Percentiles rank a stretch among this genome's conserved stretches.
These are phyloP conservation scores for Rubroboletus pulcherrimus DNA, from an alignment of 768 basidiomycete genomes.

Conservation along the genomic window DNA sequence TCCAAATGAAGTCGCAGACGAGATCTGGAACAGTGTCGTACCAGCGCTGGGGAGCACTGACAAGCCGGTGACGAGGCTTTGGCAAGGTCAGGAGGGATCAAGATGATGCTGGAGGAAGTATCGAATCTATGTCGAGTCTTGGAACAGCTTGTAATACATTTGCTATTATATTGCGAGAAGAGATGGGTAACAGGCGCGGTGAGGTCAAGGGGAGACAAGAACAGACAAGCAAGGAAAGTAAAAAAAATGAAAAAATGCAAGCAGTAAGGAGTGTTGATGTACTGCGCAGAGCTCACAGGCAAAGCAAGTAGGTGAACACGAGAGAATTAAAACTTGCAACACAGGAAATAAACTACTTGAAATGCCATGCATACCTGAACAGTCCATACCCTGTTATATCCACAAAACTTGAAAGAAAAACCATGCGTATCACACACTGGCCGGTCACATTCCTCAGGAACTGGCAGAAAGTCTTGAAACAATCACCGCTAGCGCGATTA, in stretches of 20 bases:
- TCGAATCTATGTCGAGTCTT: conserved; percentile 7
- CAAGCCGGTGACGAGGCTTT: conserved; percentile 46
- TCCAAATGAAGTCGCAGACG: conserved; percentile 46
- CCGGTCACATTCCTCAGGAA: conserved; percentile 19
- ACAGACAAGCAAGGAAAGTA: conserved; percentile 5
- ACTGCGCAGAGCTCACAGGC: conserved; percentile 1
- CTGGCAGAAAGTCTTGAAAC: conserved; percentile 71
- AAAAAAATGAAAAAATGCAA: conserved; percentile 7
- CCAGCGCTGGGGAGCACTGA: conserved; percentile 38
- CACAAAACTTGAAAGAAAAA: conserved; percentile 10
- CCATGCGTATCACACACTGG: not conserved
- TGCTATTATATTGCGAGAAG: conserved; percentile 21
- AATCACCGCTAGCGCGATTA: conserved; percentile 74
- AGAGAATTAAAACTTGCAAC: conserved; percentile 10
- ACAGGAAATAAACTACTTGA: conserved; percentile 17
- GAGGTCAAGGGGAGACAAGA: conserved; percentile 8
- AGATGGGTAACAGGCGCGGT: conserved; percentile 20
- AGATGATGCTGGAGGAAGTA: not conserved
- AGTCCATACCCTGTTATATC: conserved; percentile 14
- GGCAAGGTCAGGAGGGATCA: conserved; percentile 30
- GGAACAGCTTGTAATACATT: conserved; percentile 22
- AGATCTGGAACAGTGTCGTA: conserved; percentile 52
- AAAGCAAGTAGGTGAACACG: conserved; percentile 11
- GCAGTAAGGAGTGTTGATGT: conserved; percentile 8
- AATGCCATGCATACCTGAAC: conserved; percentile 17